phyloP scores from a whole-genome alignment of 495 filamentous ascomycete species.

The Penicillium herquei region DNA sequence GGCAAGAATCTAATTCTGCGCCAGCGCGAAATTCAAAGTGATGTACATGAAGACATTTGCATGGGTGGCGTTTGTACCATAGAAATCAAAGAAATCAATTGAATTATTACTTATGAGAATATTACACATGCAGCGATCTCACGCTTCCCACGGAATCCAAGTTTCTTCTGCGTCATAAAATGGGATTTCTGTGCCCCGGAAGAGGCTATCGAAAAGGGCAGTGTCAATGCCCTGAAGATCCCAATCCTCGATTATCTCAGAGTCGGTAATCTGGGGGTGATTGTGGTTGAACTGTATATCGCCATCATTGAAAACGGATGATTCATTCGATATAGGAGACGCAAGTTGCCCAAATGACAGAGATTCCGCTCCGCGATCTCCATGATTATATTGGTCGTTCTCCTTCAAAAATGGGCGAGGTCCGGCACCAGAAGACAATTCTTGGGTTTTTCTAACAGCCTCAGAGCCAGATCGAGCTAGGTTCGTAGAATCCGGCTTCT shows the following conservation, averaged over 20 bases:
- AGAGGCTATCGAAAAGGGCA: conserved; percentile 33
- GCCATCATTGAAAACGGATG: neutral
- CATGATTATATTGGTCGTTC: neutral
- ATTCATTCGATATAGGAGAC: neutral
- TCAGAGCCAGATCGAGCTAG: neutral
- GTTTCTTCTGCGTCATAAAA: neutral
- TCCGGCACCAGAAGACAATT: too few species aligned
- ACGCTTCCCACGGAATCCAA: neutral
- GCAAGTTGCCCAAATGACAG: neutral
- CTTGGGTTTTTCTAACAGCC: neutral
- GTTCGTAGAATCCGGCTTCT: conserved; percentile 3
- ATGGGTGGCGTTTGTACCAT: neutral
- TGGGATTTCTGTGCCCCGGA: conserved; percentile 14
- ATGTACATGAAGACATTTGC: conserved; percentile 34
- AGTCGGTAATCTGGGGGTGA: neutral
- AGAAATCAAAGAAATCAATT: neutral
- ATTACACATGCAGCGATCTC: neutral
- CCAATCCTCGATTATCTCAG: conserved; percentile 16
- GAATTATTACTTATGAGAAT: too few species aligned
- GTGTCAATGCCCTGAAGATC: conserved; percentile 27
- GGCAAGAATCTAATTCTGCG: conserved; percentile 11
- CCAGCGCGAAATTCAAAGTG: neutral
- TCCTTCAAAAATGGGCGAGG: neutral
- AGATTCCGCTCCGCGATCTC: neutral
- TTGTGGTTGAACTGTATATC: neutral